Base-by-base conservation (phyloP, 2,329 filamentous ascomycete genomes). In the Trichoderma breve region DNA sequence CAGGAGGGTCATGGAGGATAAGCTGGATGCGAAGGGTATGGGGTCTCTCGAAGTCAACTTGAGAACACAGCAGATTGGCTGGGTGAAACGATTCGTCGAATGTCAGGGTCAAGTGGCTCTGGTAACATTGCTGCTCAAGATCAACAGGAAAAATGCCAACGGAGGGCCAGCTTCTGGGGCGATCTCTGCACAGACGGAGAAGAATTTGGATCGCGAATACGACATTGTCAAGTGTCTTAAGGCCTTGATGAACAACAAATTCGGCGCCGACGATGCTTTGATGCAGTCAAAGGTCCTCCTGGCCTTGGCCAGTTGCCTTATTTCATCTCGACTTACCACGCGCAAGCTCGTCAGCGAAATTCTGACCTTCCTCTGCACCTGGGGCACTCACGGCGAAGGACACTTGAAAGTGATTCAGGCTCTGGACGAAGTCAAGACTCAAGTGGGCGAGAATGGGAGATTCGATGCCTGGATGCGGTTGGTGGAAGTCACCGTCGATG, bases 391-490 rank as follows among this genome's bases (percentile, higher is more conserved):
- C 39, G 93, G 93, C 58, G 88, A 95, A 77, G 96, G 96, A 6
- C 96, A 99, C 79, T 85, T 94, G 76, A 97, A 97, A 82, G 96
- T 99, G 39, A 90, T 99, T 70, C 93, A 97, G 83, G 93, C 94
- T 47, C 89, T 98, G 85, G 96, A 99, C 80, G 89, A 92, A 80
- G 92, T 98, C 82, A 98, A 98, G 83, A 89, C 87, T 58, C 90
- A 94, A 78, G 91, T 95, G 78, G 92, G 92, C 73, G 96, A 98
- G 81, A 98, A 97, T 82, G 95, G 96, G 51, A 90, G 96, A 1
- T 99, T 99, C 79, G 96, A 99, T 82, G 91, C 95, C 47, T 99
- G 96, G 96, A 97, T 99, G 93, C 93, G 96, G 73, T 92, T 98
- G 73, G 95, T 98, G 55, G 96, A 98, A 83, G 95, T 98, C 76